phyloP scores from a whole-genome alignment of 2,329 filamentous ascomycete species.

The Nothophaeocryptopus gaeumannii region DNA sequence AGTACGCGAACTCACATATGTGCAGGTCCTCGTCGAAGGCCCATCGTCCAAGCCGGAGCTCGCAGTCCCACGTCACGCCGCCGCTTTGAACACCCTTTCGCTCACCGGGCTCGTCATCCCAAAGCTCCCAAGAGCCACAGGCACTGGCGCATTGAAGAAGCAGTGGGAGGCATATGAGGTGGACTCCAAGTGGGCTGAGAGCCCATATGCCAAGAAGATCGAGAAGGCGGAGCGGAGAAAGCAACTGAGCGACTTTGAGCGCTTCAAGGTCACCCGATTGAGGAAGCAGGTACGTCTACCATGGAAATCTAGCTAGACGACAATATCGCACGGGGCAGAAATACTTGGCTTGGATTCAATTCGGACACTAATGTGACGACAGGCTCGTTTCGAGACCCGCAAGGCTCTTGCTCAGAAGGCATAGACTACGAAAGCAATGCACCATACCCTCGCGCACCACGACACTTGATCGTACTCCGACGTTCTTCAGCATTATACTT shows the following conservation, averaged over 20 bases:
- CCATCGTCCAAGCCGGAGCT: conserved; percentile 77
- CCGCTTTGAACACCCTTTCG: conserved; percentile 77
- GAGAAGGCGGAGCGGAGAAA: conserved; percentile 81
- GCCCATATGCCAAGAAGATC: conserved; percentile 91
- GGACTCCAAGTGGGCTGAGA: conserved; percentile 88
- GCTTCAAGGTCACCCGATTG: conserved; percentile 99
- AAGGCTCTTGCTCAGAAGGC: conserved; percentile 85
- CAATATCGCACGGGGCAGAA: background rate
- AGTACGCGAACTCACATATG: conserved; percentile 21
- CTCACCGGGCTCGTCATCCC: conserved; percentile 86
- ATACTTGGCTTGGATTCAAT: background rate
- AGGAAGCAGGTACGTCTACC: conserved; percentile 83
- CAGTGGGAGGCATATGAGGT: conserved; percentile 89
- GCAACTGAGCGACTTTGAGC: conserved; percentile 95
- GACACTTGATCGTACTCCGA: conserved; percentile 15
- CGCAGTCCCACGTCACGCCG: conserved; percentile 80
- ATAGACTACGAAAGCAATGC: conserved; percentile 25
- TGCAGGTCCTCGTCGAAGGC: conserved; percentile 91
- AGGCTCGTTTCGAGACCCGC: conserved; percentile 90
- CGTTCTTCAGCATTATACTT: conserved; percentile 15
- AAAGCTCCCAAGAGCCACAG: conserved; percentile 80
- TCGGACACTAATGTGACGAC: conserved; percentile 11
- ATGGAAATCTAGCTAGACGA: background rate
- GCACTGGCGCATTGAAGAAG: conserved; percentile 78
- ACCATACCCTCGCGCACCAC: conserved; percentile 19